Percentiles rank a stretch among this genome's conserved stretches.
These are phyloP conservation scores for Clausena lansium DNA, from an alignment of 345 rosid genomes.

Conservation along the genomic window DNA sequence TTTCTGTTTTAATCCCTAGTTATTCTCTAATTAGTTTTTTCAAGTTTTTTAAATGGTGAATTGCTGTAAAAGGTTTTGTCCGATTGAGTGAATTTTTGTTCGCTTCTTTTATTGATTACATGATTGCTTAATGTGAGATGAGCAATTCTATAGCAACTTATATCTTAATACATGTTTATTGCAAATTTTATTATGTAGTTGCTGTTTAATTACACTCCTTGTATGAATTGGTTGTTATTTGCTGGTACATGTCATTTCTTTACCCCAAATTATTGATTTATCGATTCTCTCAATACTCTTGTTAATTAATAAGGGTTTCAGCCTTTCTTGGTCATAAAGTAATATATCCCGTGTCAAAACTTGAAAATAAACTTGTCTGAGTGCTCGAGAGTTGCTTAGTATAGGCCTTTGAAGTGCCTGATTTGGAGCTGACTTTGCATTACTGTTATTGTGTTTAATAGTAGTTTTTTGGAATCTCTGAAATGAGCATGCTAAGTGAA, in stretches of 20 bases:
- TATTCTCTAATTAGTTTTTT: too few relatives aligned
- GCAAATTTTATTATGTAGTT: not conserved
- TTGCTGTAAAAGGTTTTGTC: not conserved
- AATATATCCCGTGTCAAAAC: not conserved
- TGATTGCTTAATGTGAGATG: not conserved
- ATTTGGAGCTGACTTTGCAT: not conserved
- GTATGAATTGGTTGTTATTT: not conserved
- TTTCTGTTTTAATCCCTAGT: too few relatives aligned
- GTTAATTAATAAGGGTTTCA: not conserved
- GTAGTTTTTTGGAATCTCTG: not conserved
- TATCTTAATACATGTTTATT: not conserved
- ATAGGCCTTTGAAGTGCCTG: not conserved
- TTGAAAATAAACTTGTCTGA: not conserved
- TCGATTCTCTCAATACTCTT: not conserved
- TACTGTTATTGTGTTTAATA: not conserved
- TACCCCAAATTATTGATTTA: too few relatives aligned
- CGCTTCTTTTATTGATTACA: not conserved
- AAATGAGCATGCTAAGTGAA: not conserved
- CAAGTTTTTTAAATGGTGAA: not conserved
- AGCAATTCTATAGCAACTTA: not conserved
- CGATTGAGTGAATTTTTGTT: not conserved
- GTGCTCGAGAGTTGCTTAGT: not conserved
- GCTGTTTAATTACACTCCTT: not conserved
- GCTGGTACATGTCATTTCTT: not conserved
- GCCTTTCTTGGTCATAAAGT: not conserved